phyloP scores from a whole-genome alignment of 768 basidiomycete genomes.

The Termitomyces sp. region DNA sequence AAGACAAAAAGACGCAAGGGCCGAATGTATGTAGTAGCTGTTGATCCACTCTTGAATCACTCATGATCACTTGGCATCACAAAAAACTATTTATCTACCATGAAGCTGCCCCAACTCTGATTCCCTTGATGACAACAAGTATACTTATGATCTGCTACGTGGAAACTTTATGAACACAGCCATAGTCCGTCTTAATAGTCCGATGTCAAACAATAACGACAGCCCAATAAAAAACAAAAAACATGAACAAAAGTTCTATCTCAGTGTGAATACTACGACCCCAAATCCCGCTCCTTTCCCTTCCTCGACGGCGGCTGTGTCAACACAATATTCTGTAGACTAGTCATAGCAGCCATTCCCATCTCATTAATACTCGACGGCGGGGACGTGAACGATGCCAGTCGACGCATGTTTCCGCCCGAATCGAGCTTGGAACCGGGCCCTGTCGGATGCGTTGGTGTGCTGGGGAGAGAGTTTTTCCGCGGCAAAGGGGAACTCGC shows the following conservation, averaged over 20 bases:
- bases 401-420: conserved; percentile 1
- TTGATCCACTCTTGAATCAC: background rate
- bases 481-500: conserved; percentile 2
- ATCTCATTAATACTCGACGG: background rate
- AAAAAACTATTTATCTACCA: background rate
- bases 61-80: background rate
- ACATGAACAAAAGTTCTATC: background rate
- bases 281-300: conserved; percentile 14
- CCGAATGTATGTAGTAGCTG: too few species aligned
- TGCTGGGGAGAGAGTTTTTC: conserved; percentile 9
- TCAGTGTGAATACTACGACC: background rate
- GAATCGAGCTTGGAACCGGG: background rate
- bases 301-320: conserved; percentile 10
- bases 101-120: background rate
- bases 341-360: conserved; percentile 8
- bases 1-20: background rate
- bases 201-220: background rate
- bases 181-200: background rate
- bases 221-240: background rate
- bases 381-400: conserved; percentile 7
- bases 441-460: conserved; percentile 4
- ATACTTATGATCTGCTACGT: background rate
- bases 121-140: background rate
- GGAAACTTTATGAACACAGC: background rate
- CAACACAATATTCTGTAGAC: conserved; percentile 9